Evolutionary conservation across 2,329 filamentous ascomycete genomes (phyloP).

Genomic region (Ambrosiella cleistominuta): DNA sequence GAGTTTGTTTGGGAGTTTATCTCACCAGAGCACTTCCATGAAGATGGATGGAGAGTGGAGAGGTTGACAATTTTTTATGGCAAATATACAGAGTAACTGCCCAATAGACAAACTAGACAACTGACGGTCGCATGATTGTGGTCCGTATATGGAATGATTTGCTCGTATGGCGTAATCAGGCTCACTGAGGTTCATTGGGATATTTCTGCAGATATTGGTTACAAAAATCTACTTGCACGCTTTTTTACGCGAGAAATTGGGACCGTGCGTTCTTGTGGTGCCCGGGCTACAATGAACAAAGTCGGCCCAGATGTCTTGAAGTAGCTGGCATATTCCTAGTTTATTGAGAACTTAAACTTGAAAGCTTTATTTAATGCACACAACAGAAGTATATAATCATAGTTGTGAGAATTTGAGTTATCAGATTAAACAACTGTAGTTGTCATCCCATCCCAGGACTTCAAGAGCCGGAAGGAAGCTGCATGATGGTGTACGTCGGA

Average conservation of each 20-base stretch:
- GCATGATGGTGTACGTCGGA: background rate
- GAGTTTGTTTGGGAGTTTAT: background rate
- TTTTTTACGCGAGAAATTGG: background rate
- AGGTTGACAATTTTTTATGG: too few species aligned
- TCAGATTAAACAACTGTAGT: background rate
- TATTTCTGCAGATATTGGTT: background rate
- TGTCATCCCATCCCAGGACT: background rate
- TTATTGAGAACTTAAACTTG: background rate
- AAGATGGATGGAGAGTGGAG: too few species aligned
- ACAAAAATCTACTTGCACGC: background rate
- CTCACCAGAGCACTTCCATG: too few species aligned
- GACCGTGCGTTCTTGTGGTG: background rate
- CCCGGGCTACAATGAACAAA: background rate
- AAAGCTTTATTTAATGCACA: background rate
- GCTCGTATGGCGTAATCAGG: too few species aligned
- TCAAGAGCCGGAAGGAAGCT: constrained; percentile 1
- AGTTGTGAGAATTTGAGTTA: background rate
- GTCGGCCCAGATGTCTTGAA: background rate
- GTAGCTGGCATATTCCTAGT: background rate
- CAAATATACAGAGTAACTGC: too few species aligned
- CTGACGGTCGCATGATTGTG: too few species aligned
- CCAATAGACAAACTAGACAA: too few species aligned
- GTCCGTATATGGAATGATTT: too few species aligned
- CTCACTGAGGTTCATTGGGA: too few species aligned
- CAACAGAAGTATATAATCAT: background rate